A percentile compares a stretch with the other conserved stretches of the same genome.
Conservation (phyloP, 257 asterid species). For the Jasminum sambac region DNA sequence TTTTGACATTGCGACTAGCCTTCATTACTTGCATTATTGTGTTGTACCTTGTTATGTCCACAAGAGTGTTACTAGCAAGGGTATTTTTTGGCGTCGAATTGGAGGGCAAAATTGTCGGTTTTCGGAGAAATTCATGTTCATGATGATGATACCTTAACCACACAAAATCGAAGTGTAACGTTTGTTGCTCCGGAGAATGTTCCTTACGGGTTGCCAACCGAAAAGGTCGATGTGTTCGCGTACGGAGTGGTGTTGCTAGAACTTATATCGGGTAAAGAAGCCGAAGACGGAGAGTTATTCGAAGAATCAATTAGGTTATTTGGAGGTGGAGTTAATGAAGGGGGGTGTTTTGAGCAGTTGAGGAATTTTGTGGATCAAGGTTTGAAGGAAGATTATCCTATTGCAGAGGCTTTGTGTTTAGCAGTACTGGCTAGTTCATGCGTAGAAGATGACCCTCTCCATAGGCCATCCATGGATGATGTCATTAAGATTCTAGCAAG, state of each 20-base stretch:
- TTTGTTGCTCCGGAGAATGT: slow-evolving; percentile 33
- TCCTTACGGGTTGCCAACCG: slow-evolving; percentile 21
- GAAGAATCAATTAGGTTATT: slow-evolving; percentile 45
- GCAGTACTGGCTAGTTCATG: slow-evolving; percentile 81
- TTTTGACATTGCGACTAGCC: slow-evolving; percentile 61
- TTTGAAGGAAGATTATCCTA: slow-evolving; percentile 64
- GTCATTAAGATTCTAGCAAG: slow-evolving; percentile 73
- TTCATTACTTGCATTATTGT: slow-evolving; percentile 66
- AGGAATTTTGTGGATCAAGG: slow-evolving; percentile 62
- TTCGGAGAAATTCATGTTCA: slow-evolving; percentile 25
- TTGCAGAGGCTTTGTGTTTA: slow-evolving; percentile 73
- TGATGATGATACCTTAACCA: slow-evolving; percentile 21
- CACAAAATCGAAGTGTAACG: no score
- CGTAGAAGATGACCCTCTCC: slow-evolving; percentile 65
- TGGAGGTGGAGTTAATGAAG: slow-evolving; percentile 49
- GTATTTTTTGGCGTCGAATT: slow-evolving; percentile 51
- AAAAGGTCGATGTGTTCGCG: slow-evolving; percentile 53
- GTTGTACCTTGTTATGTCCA: slow-evolving; percentile 52
- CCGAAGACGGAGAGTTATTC: slow-evolving; percentile 38
- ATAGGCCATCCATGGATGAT: slow-evolving; percentile 76
- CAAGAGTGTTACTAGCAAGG: slow-evolving; percentile 38
- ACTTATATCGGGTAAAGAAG: slow-evolving; percentile 55
- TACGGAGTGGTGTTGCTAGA: slow-evolving; percentile 68
- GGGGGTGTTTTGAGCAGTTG: slow-evolving; percentile 68
- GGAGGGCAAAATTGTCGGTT: slow-evolving; percentile 69